Percentiles rank a stretch among this genome's conserved stretches.
Evolutionary conservation across 352 stramenopile genomes (phyloP).

Genomic region (Pythium phragmitis): DNA sequence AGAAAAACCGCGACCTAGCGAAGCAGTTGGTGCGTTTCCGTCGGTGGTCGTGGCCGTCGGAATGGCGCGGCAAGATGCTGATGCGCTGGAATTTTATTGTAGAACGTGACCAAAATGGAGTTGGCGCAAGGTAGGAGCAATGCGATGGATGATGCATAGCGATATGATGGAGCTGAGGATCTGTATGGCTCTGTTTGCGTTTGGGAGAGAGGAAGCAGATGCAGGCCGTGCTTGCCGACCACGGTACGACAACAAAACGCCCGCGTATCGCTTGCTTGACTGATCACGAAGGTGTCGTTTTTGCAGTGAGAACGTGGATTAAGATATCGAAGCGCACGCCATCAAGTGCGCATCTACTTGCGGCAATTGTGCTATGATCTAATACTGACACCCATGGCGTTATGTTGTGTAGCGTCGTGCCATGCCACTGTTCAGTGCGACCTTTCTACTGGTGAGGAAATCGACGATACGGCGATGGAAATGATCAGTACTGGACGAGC

Average conservation of each 20-base stretch:
- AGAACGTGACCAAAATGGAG: slow-evolving; percentile 64
- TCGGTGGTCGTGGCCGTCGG: neutral
- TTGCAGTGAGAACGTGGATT: neutral
- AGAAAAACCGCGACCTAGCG: slow-evolving; percentile 63
- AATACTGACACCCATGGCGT: neutral
- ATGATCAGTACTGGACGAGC: neutral
- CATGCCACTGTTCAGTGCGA: slow-evolving; percentile 18
- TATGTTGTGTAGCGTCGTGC: neutral
- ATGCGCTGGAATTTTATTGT: neutral
- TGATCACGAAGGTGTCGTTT: neutral
- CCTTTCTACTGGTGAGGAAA: neutral
- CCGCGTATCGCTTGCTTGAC: neutral
- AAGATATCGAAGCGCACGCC: neutral
- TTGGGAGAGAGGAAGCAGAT: slow-evolving; percentile 10
- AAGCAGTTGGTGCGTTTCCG: slow-evolving; percentile 49
- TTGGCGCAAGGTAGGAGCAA: slow-evolving; percentile 38
- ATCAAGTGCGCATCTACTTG: neutral
- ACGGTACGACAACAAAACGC: slow-evolving; percentile 6
- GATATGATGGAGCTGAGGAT: neutral
- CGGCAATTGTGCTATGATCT: neutral
- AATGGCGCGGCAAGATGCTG: neutral
- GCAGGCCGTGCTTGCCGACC: slow-evolving; percentile 14
- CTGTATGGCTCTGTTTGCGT: neutral
- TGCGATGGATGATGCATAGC: neutral
- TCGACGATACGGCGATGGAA: neutral